A percentile compares a stretch with the other conserved stretches of the same genome.
Conservation (phyloP, 805 yeast genomes). For the Spathaspora arborariae region DNA sequence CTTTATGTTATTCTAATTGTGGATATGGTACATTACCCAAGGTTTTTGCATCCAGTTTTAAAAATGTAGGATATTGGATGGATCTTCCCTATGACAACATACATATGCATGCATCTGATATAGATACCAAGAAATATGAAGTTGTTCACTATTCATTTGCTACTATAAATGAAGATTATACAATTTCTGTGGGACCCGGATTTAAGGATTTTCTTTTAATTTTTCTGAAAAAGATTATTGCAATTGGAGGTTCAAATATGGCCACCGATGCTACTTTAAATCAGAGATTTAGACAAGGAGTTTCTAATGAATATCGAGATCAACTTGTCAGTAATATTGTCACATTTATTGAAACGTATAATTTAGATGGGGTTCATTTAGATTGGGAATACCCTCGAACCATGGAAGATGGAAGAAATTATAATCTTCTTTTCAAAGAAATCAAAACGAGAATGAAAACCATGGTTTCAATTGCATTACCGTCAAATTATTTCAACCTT, state of each 20-base stretch:
- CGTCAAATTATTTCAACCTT: slow-evolving; percentile 15
- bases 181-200: slow-evolving; percentile 8
- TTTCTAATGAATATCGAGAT: slow-evolving; percentile 8
- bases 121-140: slow-evolving; percentile 6
- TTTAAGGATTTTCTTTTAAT: slow-evolving; percentile 8
- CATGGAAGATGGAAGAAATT: slow-evolving; percentile 12
- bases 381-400: slow-evolving; percentile 20
- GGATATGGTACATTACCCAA: slow-evolving; percentile 14
- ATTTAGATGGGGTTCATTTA: slow-evolving; percentile 17
- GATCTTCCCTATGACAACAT: slow-evolving; percentile 8
- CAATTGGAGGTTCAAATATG: slow-evolving; percentile 17
- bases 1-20: slow-evolving; percentile 16
- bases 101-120: slow-evolving; percentile 9
- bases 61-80: slow-evolving; percentile 15
- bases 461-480: slow-evolving; percentile 16
- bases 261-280: slow-evolving; percentile 12
- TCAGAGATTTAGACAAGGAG: slow-evolving; percentile 11
- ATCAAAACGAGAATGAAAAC: slow-evolving; percentile 10
- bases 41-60: slow-evolving; percentile 10
- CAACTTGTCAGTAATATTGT: slow-evolving; percentile 14
- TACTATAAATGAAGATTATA: slow-evolving; percentile 9
- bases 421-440: slow-evolving; percentile 11
- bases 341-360: slow-evolving; percentile 9
- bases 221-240: slow-evolving; percentile 12
- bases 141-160: slow-evolving; percentile 16